A percentile compares a stretch with the other conserved stretches of the same genome.
These are phyloP conservation scores for Coemansia sp. DNA, from an alignment of 192 early-diverging fungal genomes.

Conservation along the genomic window DNA sequence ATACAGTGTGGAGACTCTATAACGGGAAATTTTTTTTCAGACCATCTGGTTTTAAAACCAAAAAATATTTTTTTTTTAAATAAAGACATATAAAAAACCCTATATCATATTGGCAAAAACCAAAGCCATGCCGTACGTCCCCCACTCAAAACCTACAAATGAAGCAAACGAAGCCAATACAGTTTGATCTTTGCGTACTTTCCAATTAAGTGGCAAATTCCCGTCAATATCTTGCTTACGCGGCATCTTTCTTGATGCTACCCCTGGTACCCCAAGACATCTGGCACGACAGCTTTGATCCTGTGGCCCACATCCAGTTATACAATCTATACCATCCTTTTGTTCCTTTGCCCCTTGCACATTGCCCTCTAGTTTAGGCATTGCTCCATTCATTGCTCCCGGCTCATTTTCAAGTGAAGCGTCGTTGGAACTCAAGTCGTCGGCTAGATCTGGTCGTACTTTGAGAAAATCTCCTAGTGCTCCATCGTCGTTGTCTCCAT, in stretches of 20 bases:
- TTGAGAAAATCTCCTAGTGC: slow-evolving; percentile 14
- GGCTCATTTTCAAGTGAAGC: not conserved
- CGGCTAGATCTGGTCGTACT: slow-evolving; percentile 30
- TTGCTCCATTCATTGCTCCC: not conserved
- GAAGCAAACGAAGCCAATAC: not conserved
- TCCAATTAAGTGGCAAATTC: slow-evolving; percentile 38
- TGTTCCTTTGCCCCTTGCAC: slow-evolving; percentile 2
- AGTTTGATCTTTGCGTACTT: not conserved
- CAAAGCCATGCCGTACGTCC: too few relatives aligned
- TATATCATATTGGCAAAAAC: too few relatives aligned
- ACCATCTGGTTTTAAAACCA: too few relatives aligned
- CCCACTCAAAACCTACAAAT: too few relatives aligned
- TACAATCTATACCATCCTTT: slow-evolving; percentile 10
- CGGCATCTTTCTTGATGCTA: slow-evolving; percentile 29
- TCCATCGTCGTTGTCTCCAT: slow-evolving; percentile 6
- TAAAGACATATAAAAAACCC: too few relatives aligned
- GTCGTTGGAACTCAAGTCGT: slow-evolving; percentile 8
- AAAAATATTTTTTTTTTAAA: too few relatives aligned
- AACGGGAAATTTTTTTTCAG: too few relatives aligned
- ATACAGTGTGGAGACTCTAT: too few relatives aligned
- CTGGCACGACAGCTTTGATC: slow-evolving; percentile 43
- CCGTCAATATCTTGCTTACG: slow-evolving; percentile 37
- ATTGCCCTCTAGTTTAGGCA: not conserved
- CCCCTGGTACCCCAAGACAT: slow-evolving; percentile 44
- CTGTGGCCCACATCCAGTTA: slow-evolving; percentile 16